phyloP scores from a whole-genome alignment of 1,284 basidiomycete species.

The Pseudozyma pruni region DNA sequence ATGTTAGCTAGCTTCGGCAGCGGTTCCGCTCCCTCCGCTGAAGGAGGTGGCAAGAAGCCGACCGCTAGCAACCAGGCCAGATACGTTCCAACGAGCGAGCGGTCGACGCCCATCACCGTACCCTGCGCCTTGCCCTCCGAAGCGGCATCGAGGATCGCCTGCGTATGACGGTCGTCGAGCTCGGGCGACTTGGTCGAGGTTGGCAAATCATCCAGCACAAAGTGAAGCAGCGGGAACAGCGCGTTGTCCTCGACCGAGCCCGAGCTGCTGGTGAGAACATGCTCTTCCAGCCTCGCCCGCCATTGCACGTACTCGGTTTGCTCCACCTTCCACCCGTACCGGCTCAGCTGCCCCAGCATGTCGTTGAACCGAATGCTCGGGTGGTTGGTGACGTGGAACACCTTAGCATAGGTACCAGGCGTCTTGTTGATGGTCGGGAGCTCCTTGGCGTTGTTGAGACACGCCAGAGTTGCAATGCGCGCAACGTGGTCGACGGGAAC shows the following conservation, averaged over 20 bases:
- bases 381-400: constrained; percentile 87
- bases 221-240: constrained; percentile 94
- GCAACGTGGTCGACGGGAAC: constrained; percentile 98
- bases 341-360: constrained; percentile 79
- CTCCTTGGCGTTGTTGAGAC: constrained; percentile 43
- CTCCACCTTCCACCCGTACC: constrained; percentile 83
- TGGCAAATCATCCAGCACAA: constrained; percentile 95
- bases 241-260: constrained; percentile 83
- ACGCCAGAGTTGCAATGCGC: constrained; percentile 74
- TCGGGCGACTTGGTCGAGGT: constrained; percentile 95
- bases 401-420: constrained; percentile 72
- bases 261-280: constrained; percentile 75
- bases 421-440: constrained; percentile 71
- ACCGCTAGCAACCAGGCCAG: constrained; percentile 92
- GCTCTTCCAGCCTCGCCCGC: constrained; percentile 90
- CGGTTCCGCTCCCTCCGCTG: constrained; percentile 25
- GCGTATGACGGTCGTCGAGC: constrained; percentile 87
- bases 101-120: constrained; percentile 78
- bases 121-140: constrained; percentile 68
- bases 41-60: constrained; percentile 75
- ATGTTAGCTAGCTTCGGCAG: constrained; percentile 57
- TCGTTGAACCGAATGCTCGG: constrained; percentile 91
- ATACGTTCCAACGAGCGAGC: constrained; percentile 83
- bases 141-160: constrained; percentile 74
- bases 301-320: constrained; percentile 90